These are phyloP conservation scores for Astrothelium macrocarpum DNA, from an alignment of 495 filamentous ascomycete genomes.

Conservation along the genomic window DNA sequence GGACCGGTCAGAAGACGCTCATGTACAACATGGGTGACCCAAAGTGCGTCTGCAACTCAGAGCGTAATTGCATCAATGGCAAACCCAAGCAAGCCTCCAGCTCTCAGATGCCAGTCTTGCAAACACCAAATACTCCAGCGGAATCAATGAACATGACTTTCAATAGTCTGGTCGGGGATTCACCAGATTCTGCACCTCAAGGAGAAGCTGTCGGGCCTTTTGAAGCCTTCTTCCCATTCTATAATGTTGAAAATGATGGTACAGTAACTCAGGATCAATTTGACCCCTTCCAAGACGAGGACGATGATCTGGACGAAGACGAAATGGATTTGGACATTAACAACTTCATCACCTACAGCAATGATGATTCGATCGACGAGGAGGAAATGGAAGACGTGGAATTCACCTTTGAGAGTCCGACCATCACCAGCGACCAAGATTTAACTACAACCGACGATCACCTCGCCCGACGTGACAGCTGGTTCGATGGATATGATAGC, in stretches of 20 bases:
- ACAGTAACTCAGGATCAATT: not conserved
- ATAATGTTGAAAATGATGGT: not conserved
- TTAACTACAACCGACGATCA: not conserved
- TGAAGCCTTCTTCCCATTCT: constrained; percentile 3
- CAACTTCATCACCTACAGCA: not conserved
- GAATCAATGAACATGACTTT: constrained; percentile 6
- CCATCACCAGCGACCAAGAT: constrained; percentile 1
- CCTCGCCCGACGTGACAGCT: not conserved
- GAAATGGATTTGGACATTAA: constrained; percentile 1
- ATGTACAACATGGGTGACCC: constrained; percentile 4
- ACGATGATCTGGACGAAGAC: not conserved
- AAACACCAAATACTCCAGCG: constrained; percentile 3
- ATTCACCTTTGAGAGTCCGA: not conserved
- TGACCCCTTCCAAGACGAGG: not conserved
- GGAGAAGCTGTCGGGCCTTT: not conserved
- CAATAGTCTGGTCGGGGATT: not conserved
- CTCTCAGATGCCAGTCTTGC: not conserved
- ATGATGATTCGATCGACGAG: not conserved
- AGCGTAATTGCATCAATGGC: not conserved
- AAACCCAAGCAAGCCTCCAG: not conserved
- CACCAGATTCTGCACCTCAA: not conserved
- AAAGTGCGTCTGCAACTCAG: not conserved
- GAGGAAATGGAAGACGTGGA: not conserved
- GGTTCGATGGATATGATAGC: not conserved
- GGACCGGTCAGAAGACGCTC: not conserved